Percentiles rank a stretch among this genome's conserved stretches.
phyloP scores from a whole-genome alignment of 495 filamentous ascomycete species.

The Usnea hakonensis region DNA sequence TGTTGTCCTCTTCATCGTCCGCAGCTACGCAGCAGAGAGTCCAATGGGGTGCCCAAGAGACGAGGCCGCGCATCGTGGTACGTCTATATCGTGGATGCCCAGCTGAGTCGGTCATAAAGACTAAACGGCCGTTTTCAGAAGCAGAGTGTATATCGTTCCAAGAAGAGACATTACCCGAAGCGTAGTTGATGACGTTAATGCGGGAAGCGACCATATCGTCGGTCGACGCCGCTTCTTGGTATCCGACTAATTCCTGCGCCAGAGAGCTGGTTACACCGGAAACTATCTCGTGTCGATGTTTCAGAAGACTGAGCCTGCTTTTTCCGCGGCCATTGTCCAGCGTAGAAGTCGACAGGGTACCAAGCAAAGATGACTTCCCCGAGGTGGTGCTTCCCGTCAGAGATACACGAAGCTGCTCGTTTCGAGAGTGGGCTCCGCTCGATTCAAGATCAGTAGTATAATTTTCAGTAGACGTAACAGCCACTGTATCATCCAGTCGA shows the following conservation, averaged over 20 bases:
- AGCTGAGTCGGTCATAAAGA: conserved; percentile 83
- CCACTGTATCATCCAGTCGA: neutral
- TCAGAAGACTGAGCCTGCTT: conserved; percentile 76
- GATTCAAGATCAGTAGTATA: neutral
- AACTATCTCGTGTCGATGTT: conserved; percentile 88
- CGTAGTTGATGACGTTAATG: conserved; percentile 74
- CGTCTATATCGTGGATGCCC: conserved; percentile 81
- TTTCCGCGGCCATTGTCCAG: conserved; percentile 89
- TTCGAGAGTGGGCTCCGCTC: conserved; percentile 33
- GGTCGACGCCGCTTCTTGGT: conserved; percentile 35
- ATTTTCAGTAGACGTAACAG: neutral
- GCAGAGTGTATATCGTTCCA: conserved; percentile 89
- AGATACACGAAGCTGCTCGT: conserved; percentile 81
- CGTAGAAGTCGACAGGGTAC: conserved; percentile 76
- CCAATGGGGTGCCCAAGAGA: conserved; percentile 96
- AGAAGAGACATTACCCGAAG: conserved; percentile 73
- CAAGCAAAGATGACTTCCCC: conserved; percentile 86
- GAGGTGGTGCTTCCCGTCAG: conserved; percentile 86
- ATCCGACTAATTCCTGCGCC: conserved; percentile 86
- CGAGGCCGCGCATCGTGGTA: conserved; percentile 77
- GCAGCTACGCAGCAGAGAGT: conserved; percentile 81
- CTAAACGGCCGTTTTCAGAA: conserved; percentile 66
- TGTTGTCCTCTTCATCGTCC: conserved; percentile 53
- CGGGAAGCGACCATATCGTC: conserved; percentile 19
- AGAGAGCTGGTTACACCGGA: conserved; percentile 91